phyloP scores from a whole-genome alignment of 2,329 filamentous ascomycete genomes.

The Tolypocladium endophyticum region DNA sequence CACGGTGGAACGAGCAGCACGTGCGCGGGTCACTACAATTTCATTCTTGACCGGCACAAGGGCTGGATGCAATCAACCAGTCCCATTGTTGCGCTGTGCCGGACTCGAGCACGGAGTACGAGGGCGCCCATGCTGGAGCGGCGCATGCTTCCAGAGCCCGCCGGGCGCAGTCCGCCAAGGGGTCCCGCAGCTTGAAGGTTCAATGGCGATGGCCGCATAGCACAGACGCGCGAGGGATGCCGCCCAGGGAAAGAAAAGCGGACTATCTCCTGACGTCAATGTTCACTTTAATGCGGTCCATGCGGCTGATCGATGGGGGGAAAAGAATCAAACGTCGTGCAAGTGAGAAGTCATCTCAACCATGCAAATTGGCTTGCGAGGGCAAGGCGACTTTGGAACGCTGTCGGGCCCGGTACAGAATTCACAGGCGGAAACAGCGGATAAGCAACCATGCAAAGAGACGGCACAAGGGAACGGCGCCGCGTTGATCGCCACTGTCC shows the following conservation, averaged over 20 bases:
- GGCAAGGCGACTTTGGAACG: not conserved
- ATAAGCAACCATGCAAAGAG: not conserved
- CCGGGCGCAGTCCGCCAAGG: not conserved
- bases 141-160: not conserved
- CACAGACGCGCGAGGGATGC: not conserved
- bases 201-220: not conserved
- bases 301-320: too few species aligned
- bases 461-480: not conserved
- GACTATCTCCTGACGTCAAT: not conserved
- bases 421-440: not conserved
- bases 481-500: not conserved
- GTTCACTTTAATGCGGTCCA: not conserved
- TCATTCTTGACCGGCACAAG: not conserved
- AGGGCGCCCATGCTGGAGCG: not conserved
- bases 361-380: not conserved
- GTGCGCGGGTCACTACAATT: not conserved
- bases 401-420: not conserved
- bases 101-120: not conserved
- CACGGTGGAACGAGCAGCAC: not conserved
- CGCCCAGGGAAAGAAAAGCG: not conserved
- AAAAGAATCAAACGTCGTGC: not conserved
- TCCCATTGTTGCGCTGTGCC: not conserved
- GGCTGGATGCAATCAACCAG: not conserved
- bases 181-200: not conserved
- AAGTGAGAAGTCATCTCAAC: not conserved